Base-by-base conservation (phyloP, 768 basidiomycete species). In the Cystobasidium ongulense region DNA sequence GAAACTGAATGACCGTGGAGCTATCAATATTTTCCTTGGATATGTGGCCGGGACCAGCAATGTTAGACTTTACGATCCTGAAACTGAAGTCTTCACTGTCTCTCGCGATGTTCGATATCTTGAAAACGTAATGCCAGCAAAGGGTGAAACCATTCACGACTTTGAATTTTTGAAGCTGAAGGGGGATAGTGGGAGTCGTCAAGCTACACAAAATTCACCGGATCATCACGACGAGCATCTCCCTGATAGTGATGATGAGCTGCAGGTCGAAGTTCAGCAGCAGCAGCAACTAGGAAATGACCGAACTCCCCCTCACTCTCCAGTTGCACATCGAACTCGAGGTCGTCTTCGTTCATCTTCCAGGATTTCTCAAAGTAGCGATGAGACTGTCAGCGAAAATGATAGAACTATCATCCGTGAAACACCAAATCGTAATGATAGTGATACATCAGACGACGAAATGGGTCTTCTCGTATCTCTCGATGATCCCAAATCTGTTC, bases 71-170 rank as follows among this genome's bases (percentile, higher is more conserved):
- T 64, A 64, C 63, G 38, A 64, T 41, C 29, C 38, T 27, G 63
- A 64, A 25, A 39, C 35, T 4, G 38, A 43, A 27, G 15, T 15
- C 33, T 64, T 64, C 63, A 27, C 5, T 2, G 39, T 64, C 4
- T 64, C 63, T 39, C 33, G 63, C 35, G 63, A 64, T 23, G 63
- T 64, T 33, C 29, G 63, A 29, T 64, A 64, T 25, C 38, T 27
- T 21, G 63, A 64, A 25, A 29, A 64, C 15, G 33, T 64, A 27
- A 64, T 64, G 63, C 63, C 63, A 15, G 63, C 63, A 41, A 35
- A 43, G 17, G 63, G 63, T 8, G 33, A 64, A 5, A 4, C 21
- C 33, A 7, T 39, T n/a, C 46, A 50, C 8, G 63, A 64, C 23
- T 17, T 64, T 1, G 29, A 33, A 25, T 64, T 64, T 41, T 25